These are phyloP conservation scores for Botryobasidium botryosum DNA, from an alignment of 768 basidiomycete genomes.

Conservation along the genomic window DNA sequence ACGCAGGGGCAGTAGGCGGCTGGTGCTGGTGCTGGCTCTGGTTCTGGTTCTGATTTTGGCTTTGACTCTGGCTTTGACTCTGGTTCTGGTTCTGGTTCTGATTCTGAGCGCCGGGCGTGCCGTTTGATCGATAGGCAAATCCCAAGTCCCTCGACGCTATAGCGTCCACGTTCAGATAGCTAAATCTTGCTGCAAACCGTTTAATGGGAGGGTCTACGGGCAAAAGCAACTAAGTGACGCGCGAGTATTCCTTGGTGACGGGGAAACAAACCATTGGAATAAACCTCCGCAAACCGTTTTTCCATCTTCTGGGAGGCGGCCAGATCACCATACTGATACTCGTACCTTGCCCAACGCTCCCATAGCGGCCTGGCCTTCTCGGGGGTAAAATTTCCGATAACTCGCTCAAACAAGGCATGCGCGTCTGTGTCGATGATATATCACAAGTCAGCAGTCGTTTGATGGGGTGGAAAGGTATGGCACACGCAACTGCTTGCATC, in stretches of 20 bases:
- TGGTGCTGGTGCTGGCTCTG: background rate
- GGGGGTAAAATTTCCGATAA: conserved; percentile 57
- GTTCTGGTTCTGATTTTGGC: conserved; percentile 1
- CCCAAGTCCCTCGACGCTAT: conserved; percentile 84
- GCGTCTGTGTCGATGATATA: conserved; percentile 45
- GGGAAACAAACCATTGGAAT: conserved; percentile 50
- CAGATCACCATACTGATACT: conserved; percentile 89
- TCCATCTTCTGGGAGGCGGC: conserved; percentile 79
- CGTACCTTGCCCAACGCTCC: conserved; percentile 92
- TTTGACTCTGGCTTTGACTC: background rate
- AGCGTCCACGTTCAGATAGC: conserved; percentile 68
- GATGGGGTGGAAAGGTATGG: conserved; percentile 2
- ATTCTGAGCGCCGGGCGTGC: conserved; percentile 4
- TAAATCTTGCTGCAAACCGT: conserved; percentile 66
- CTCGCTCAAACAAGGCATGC: conserved; percentile 84
- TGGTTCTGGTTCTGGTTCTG: background rate
- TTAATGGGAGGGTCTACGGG: conserved; percentile 74
- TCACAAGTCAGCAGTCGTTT: conserved; percentile 5
- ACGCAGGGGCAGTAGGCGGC: conserved; percentile 2
- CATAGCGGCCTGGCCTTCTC: conserved; percentile 74
- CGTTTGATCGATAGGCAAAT: conserved; percentile 32
- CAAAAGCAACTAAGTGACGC: too few species aligned
- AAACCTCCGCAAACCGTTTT: conserved; percentile 72
- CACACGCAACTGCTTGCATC: conserved; percentile 77
- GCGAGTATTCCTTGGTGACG: background rate